These are phyloP conservation scores for Phytophthora palmivora DNA, from an alignment of 352 stramenopile genomes.

Conservation along the genomic window DNA sequence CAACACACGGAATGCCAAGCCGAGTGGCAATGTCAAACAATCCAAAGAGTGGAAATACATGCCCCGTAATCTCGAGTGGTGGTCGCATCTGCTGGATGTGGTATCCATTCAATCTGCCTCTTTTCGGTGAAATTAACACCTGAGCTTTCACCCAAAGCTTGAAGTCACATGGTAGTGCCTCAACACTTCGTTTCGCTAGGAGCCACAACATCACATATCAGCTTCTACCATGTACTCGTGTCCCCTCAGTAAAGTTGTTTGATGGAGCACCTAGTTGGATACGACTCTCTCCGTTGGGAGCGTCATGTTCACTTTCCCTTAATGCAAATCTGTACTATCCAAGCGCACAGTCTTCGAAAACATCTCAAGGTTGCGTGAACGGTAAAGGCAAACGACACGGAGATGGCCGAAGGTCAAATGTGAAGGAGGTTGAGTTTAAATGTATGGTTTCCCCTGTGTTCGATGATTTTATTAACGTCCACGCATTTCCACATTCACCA, in stretches of 20 bases:
- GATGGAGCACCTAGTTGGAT: background rate
- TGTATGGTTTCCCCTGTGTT: no score
- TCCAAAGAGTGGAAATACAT: no score
- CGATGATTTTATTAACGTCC: no score
- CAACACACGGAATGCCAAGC: no score
- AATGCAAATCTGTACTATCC: conserved; percentile 28
- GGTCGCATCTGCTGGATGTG: conserved; percentile 8
- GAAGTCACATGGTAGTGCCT: conserved; percentile 16
- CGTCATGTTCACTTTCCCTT: background rate
- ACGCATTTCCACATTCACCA: no score
- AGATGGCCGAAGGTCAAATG: background rate
- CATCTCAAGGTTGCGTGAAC: background rate
- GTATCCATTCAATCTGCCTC: conserved; percentile 1
- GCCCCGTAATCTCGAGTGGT: background rate
- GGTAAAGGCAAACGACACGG: background rate
- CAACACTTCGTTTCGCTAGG: conserved; percentile 18
- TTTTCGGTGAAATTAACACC: conserved; percentile 8
- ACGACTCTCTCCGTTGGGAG: background rate
- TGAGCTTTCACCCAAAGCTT: conserved; percentile 3
- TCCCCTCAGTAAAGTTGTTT: background rate
- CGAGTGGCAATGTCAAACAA: no score
- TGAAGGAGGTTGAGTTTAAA: conserved; percentile 1
- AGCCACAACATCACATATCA: conserved; percentile 8
- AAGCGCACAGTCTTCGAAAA: background rate
- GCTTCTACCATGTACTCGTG: conserved; percentile 1